phyloP scores from a whole-genome alignment of 2,329 filamentous ascomycete genomes.

The Ceratocystis alfenasii region DNA sequence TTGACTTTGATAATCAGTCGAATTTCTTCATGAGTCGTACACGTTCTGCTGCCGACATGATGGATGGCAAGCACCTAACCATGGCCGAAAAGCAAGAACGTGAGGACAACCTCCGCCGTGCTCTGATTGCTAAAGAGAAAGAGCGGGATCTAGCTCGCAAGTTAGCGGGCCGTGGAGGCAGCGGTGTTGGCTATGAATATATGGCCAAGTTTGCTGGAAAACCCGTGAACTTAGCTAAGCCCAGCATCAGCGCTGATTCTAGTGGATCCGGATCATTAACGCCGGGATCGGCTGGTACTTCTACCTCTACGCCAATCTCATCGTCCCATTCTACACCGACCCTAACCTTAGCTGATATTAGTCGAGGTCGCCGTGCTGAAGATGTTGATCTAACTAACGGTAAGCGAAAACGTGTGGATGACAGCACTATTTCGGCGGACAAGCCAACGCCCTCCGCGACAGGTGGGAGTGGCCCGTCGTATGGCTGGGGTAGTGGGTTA shows the following conservation, averaged over 20 bases:
- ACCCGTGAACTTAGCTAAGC: not conserved
- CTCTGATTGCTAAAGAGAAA: constrained; percentile 54
- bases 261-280: not conserved
- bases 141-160: constrained; percentile 61
- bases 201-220: constrained; percentile 34
- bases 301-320: constrained; percentile 23
- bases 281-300: not conserved
- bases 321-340: constrained; percentile 34
- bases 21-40: constrained; percentile 42
- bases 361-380: constrained; percentile 31
- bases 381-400: constrained; percentile 46
- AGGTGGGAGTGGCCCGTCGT: constrained; percentile 25
- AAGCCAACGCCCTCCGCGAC: constrained; percentile 29
- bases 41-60: constrained; percentile 46
- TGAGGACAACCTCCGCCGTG: constrained; percentile 53
- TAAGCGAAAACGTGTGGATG: constrained; percentile 47
- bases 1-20: constrained; percentile 47
- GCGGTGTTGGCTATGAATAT: constrained; percentile 58
- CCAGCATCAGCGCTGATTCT: not conserved
- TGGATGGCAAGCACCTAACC: constrained; percentile 41
- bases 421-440: constrained; percentile 38
- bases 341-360: constrained; percentile 34
- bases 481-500: constrained; percentile 46
- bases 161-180: constrained; percentile 47
- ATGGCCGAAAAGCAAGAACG: constrained; percentile 48